These are phyloP conservation scores for Phalaenopsis aphrodite DNA, from an alignment of 106 monocot species.

Conservation along the genomic window DNA sequence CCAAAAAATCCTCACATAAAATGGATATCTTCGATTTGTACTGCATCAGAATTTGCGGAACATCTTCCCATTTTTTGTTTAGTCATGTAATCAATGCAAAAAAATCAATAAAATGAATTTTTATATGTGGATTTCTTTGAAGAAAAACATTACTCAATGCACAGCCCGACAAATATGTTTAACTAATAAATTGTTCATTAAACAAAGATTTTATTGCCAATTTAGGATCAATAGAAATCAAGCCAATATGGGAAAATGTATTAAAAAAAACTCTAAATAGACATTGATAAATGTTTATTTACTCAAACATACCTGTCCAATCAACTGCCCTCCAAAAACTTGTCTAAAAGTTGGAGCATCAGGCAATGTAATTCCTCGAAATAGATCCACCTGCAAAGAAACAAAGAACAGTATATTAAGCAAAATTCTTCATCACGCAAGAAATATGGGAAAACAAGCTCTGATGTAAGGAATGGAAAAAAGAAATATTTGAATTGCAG, in stretches of 20 bases:
- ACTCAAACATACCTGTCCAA: conserved; percentile 67
- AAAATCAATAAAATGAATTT: not conserved
- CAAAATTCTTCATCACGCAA: not conserved
- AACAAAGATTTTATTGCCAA: not conserved
- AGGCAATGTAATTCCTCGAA: conserved; percentile 80
- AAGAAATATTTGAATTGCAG: not conserved
- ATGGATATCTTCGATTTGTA: not conserved
- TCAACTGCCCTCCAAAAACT: conserved; percentile 97
- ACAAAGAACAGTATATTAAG: not conserved
- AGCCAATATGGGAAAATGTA: not conserved
- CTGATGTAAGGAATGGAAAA: not conserved
- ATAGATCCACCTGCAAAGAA: conserved; percentile 67
- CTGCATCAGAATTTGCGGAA: not conserved
- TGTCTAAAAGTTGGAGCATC: conserved; percentile 74
- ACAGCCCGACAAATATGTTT: not conserved
- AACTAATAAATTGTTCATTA: not conserved
- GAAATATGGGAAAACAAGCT: not conserved
- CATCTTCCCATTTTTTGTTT: not conserved
- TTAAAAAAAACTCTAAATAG: not conserved
- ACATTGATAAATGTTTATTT: not conserved
- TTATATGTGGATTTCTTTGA: not conserved
- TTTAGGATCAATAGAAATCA: not conserved
- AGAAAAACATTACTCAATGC: not conserved
- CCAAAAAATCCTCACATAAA: not conserved
- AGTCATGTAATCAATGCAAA: not conserved